Evolutionary conservation across 2,329 filamentous ascomycete species (phyloP), one percentile per base, ranked within the genome.

Genomic region (Myriangium duriaei): DNA sequence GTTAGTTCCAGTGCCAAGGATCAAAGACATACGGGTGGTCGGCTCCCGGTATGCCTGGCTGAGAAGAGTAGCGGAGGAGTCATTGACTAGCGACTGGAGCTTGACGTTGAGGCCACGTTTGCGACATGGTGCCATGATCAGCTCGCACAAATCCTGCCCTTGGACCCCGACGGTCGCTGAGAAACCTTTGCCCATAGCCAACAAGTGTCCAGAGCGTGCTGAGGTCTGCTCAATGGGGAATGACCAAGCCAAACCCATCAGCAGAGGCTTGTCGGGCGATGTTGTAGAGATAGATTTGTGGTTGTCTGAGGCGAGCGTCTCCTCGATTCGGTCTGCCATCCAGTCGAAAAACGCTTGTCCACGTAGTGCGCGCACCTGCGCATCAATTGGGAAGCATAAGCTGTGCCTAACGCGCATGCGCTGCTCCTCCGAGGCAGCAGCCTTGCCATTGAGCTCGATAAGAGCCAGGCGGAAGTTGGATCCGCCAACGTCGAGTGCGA

Each of bases 161-260:
- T 73, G 59, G 3, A 73, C 67, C 16, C 69, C 72, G 43, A 74
- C 64, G 11, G 71, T 74, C 32, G 72, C 75, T 37, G 62, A 59
- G 50, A 79, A 79, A 1, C 74, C 74, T 52, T 79, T 79, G 43
- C 75, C 75, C 75, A 79, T 79, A 11, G 65, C 64, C 37, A 75
- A 62, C 13, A 79, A 57, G 31, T 65, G 66, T 5, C 72, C 75
- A 32, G 63, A 70, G 37, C 67, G 63, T 39, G 66, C 64, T 10
- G 72, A 77, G 4, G 73, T 79, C 57, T 78, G 73, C 55, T 77
- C 70, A 39, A 79, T 66, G 1, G 75, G 75, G 53, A 79, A 79
- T 3, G 74, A 77, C 75, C 75, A 79, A 2, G 75, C 71, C 45
- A 79, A 49, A 3, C 75, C 75, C 64, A 78, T 72, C 4, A 66